A percentile compares a stretch with the other conserved stretches of the same genome.
These are phyloP conservation scores for Hypseocharis bilobata DNA, from an alignment of 441 rosid genomes.

Conservation along the genomic window DNA sequence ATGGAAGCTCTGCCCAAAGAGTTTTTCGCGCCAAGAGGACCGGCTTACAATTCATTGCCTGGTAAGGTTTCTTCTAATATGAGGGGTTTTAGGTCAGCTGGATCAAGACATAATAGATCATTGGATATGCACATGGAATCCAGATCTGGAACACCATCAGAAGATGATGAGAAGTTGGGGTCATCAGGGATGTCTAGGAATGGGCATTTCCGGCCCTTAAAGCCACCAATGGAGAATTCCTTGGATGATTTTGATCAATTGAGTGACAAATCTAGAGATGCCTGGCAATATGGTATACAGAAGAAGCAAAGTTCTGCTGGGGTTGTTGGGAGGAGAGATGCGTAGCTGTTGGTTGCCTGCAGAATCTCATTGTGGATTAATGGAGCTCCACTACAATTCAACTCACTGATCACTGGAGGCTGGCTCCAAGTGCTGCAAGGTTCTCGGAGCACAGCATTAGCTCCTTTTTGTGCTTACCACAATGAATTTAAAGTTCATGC, in stretches of 20 bases:
- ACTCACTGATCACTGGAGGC: neutral
- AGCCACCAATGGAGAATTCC: conserved; percentile 39
- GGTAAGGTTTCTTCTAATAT: conserved; percentile 47
- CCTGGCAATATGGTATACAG: conserved; percentile 67
- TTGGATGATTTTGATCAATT: conserved; percentile 54
- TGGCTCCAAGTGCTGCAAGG: conserved; percentile 16
- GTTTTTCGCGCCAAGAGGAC: conserved; percentile 40
- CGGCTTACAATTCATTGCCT: conserved; percentile 31
- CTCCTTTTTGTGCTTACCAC: conserved; percentile 10
- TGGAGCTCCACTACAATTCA: neutral
- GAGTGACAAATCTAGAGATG: conserved; percentile 55
- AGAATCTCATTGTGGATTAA: neutral
- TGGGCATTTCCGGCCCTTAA: conserved; percentile 42
- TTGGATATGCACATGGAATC: conserved; percentile 49
- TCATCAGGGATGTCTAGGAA: conserved; percentile 41
- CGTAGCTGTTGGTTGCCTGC: conserved; percentile 26
- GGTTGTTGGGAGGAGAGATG: conserved; percentile 52
- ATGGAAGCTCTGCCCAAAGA: conserved; percentile 86
- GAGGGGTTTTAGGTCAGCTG: conserved; percentile 57
- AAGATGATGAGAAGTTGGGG: conserved; percentile 54
- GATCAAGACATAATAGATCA: conserved; percentile 62
- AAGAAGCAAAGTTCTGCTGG: conserved; percentile 49
- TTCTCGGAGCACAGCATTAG: conserved; percentile 4
- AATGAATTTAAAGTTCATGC: conserved; percentile 9
- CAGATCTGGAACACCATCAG: conserved; percentile 60